Base-by-base conservation (phyloP, 2,329 filamentous ascomycete genomes). In the Exophiala xenobiotica region DNA sequence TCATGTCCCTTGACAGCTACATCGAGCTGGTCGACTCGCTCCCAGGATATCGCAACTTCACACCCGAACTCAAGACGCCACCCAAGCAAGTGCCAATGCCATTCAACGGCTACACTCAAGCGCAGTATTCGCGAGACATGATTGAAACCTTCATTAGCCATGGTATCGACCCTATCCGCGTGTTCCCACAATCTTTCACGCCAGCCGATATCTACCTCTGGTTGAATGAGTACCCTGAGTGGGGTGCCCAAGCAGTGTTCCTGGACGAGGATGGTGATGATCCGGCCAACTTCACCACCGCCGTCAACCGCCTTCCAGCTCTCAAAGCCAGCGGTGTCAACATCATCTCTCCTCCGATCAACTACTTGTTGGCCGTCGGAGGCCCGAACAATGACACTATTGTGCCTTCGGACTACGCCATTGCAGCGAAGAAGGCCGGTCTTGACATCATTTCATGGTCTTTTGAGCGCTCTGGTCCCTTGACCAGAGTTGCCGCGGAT, bases 381-480 rank as follows among this genome's bases (percentile, higher is more conserved):
- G 69, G 73, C 19, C 68, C 75, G 3, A 74, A 75, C 54, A 74
- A 76, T 37, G 45, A 59, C 38, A 57, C 61, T 58, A 82, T 87
- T 33, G 74, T 85, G 4, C 81, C 85, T 3, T 85, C 80, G 38
- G 70, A 69, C 31, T 89, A 88, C 59, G 85, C 85, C 3, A 70
- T 68, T 38, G 74, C 74, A 41, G 83, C 82, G 16, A 82, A 81
- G 64, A 71, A 78, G 58, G 76, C 82, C 5, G 82, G 81, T 0
- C 70, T 88, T 37, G 76, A 84, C 42, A 80, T 88, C 53, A 77
- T 88, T 35, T 78, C 83, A 0, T 89, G 85, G 85, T 81, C 78
- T 6, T 75, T 87, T 39, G 86, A 89, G 68, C 77, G 85, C 23
- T 83, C 80, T 0, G 81, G 81, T 0, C 82, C 81, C 51, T 66